Evolutionary conservation across 768 basidiomycete genomes (phyloP).

Genomic region (Melanogaster broomeanus): DNA sequence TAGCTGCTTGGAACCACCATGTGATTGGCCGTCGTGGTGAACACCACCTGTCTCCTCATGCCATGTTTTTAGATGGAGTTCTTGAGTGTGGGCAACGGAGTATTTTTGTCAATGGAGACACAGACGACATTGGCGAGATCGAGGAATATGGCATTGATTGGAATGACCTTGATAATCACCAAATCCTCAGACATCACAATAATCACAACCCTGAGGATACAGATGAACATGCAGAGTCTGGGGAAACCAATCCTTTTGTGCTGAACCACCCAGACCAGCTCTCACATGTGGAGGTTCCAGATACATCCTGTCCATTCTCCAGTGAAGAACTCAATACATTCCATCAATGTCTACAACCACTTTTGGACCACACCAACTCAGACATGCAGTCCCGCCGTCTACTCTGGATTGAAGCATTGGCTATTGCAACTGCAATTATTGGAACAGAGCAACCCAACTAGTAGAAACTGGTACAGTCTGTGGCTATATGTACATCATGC

Average conservation of each 20-base stretch:
- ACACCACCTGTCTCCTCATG: neutral
- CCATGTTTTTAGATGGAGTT: neutral
- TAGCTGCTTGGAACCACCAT: conserved; percentile 39
- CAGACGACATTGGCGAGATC: conserved; percentile 16
- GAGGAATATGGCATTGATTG: conserved; percentile 30
- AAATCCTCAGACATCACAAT: conserved; percentile 12
- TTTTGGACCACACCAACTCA: no score
- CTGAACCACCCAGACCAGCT: neutral
- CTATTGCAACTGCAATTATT: no score
- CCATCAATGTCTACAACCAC: no score
- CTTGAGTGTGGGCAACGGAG: neutral
- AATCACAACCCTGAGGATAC: neutral
- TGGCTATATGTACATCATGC: no score
- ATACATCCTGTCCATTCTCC: neutral
- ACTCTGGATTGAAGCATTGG: no score
- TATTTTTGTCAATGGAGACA: conserved; percentile 35
- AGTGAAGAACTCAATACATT: no score
- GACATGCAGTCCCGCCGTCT: no score
- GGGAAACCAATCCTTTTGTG: neutral
- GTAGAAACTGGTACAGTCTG: no score
- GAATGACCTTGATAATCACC: conserved; percentile 14
- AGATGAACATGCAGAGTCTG: neutral
- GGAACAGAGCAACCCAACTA: no score
- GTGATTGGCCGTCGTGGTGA: neutral
- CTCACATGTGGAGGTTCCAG: neutral